Evolutionary conservation across 257 asterid species (phyloP).

Genomic region (Nicotiana paniculata): DNA sequence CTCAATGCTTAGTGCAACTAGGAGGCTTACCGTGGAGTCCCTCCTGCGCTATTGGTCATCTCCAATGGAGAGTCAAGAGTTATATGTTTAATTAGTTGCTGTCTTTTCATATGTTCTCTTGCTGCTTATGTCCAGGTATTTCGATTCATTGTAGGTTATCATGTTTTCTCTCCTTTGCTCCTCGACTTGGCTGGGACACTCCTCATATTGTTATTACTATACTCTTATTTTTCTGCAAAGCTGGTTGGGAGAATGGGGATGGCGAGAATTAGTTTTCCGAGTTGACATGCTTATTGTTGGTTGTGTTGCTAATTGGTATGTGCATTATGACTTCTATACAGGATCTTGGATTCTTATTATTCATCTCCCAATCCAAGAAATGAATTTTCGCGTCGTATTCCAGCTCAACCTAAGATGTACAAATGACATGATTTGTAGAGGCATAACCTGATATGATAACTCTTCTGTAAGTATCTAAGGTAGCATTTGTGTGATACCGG

Average conservation of each 20-base stretch:
- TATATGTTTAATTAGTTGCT: conserved; percentile 25
- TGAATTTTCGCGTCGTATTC: neutral
- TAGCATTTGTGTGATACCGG: neutral
- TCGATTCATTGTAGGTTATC: neutral
- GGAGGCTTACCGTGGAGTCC: conserved; percentile 90
- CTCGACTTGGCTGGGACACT: neutral
- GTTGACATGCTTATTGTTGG: neutral
- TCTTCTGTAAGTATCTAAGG: neutral
- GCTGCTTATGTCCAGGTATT: conserved; percentile 9
- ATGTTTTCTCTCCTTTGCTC: neutral
- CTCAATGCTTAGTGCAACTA: conserved; percentile 88
- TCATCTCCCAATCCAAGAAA: neutral
- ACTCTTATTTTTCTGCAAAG: neutral
- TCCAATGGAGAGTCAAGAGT: conserved; percentile 79
- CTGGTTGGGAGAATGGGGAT: neutral
- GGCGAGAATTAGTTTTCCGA: neutral
- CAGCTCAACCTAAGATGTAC: neutral
- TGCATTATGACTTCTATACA: neutral
- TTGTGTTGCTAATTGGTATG: neutral
- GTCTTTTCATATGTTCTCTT: neutral
- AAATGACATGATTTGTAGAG: neutral
- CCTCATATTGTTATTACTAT: neutral
- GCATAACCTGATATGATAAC: neutral
- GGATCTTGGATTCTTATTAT: conserved; percentile 1
- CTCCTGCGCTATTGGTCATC: conserved; percentile 86